Evolutionary conservation across 257 asterid species (phyloP).

Genomic region (Eustoma russellianum): DNA sequence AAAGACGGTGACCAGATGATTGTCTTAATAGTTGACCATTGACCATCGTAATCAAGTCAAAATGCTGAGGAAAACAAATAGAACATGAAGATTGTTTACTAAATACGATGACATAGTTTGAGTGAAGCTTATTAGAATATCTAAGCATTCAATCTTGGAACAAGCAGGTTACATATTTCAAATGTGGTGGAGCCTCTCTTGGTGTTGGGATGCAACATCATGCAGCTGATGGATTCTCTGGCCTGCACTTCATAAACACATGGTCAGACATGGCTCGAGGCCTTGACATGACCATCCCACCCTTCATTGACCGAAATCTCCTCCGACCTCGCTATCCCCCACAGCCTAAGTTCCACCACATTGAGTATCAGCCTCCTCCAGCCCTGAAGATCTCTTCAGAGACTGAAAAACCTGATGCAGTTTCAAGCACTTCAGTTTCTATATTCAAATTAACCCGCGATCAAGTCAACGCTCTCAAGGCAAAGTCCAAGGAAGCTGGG

Average conservation of each 20-base stretch:
- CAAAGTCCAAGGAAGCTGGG: slow-evolving; percentile 60
- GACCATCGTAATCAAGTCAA: no score
- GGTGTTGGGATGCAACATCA: slow-evolving; percentile 99
- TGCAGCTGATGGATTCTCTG: slow-evolving; percentile 89
- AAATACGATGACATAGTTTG: no score
- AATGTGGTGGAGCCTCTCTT: slow-evolving; percentile 90
- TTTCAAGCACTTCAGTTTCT: slow-evolving; percentile 39
- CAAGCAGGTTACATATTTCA: slow-evolving; percentile 68
- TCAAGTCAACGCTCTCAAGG: slow-evolving; percentile 53
- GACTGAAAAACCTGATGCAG: slow-evolving; percentile 8
- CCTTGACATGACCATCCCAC: slow-evolving; percentile 51
- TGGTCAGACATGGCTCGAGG: slow-evolving; percentile 99
- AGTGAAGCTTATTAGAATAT: neutral
- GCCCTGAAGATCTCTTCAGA: slow-evolving; percentile 27
- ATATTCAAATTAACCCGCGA: slow-evolving; percentile 57
- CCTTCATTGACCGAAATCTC: slow-evolving; percentile 81
- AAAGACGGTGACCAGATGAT: no score
- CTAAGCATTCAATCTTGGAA: neutral
- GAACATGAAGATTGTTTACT: no score
- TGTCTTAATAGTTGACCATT: no score
- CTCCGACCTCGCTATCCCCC: slow-evolving; percentile 84
- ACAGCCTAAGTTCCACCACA: slow-evolving; percentile 65
- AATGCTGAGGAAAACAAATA: no score
- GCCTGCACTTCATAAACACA: slow-evolving; percentile 93
- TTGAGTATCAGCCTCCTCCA: slow-evolving; percentile 92